Conservation (phyloP, 768 basidiomycete genomes). For the Boletus tomentosulus region DNA sequence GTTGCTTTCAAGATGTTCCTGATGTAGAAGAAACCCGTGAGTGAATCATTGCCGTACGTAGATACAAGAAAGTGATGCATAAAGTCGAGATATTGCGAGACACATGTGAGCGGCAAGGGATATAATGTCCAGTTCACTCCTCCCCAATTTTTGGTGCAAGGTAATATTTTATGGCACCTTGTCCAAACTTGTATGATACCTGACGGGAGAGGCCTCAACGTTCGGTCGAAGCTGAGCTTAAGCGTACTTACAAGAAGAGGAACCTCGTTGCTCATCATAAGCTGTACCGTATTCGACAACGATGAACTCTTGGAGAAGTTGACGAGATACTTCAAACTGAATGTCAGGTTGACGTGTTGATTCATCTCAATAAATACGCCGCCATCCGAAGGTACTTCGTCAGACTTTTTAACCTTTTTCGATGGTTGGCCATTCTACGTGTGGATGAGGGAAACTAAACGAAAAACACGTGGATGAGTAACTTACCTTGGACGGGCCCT, state of each 20-base stretch:
- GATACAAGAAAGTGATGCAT: conserved; percentile 14
- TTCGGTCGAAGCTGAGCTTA: neutral
- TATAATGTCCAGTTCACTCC: conserved; percentile 42
- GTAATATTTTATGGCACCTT: conserved; percentile 90
- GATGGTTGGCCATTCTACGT: conserved; percentile 37
- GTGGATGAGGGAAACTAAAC: neutral
- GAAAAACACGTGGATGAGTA: neutral
- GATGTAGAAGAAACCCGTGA: neutral
- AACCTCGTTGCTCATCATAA: conserved; percentile 91
- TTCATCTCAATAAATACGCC: conserved; percentile 84
- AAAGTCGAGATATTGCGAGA: conserved; percentile 10
- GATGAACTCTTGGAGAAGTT: conserved; percentile 92
- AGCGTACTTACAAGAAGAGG: conserved; percentile 66
- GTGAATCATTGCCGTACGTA: neutral
- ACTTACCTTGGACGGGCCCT: conserved; percentile 46
- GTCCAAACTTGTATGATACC: conserved; percentile 88
- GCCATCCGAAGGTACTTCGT: conserved; percentile 50
- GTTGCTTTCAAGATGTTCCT: conserved; percentile 6
- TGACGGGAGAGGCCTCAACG: conserved; percentile 21
- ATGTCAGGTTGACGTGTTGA: conserved; percentile 86
- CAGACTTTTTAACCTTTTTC: conserved; percentile 57
- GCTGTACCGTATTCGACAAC: conserved; percentile 65
- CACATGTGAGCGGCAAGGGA: conserved; percentile 7
- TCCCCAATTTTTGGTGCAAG: conserved; percentile 94
- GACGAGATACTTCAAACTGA: conserved; percentile 94